Evolutionary conservation across 129 eudicot species (phyloP), one percentile per base, ranked within the genome.

Genomic region (Cynara cardunculus): DNA sequence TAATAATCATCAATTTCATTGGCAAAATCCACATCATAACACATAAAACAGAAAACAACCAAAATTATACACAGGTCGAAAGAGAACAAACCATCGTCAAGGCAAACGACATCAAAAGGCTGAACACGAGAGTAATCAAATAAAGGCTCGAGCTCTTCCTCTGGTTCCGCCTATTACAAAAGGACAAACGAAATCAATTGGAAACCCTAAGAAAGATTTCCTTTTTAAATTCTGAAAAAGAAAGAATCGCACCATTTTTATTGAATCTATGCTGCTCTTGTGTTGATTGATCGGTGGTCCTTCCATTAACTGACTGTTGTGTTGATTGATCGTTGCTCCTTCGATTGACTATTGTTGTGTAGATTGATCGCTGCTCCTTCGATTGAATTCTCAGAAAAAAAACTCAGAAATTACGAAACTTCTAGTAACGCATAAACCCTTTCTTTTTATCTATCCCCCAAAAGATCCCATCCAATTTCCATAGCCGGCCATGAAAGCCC

Each of bases 61-160:
- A 26, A 37, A 68, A 26, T 14, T 5, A 37, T 27, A 56, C 25
- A 87, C 7, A 81, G 9, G 21, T 0, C 62, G 16, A 78, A 49
- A 31, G 8, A 27, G n/a, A 64, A 70, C 14, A 75, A 32, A 70
- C 80, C 75, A 87, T 94, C 98, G 3, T 88, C 94, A 35, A 90
- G 85, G 67, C 66, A 67, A 72, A 89, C 70, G 71, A 81, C 34
- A 46, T 74, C 64, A 28, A 28, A 6, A 11, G 97, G 97, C 85
- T 96, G 97, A 22, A 96, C 91, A 49, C 99, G 97, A 28, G 77
- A 81, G 84, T 96, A 96, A 92, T 96, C 97, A 76, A 96, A 96
- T 25, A 96, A 77, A 24, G 98, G 93, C 73, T 96, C 99, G 46
- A 96, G 79, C 80, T 96, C 99, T 72, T 96, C 99, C 1, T 62